Evolutionary conservation across 2,329 filamentous ascomycete species (phyloP).

Genomic region (Diaporthe helianthi): DNA sequence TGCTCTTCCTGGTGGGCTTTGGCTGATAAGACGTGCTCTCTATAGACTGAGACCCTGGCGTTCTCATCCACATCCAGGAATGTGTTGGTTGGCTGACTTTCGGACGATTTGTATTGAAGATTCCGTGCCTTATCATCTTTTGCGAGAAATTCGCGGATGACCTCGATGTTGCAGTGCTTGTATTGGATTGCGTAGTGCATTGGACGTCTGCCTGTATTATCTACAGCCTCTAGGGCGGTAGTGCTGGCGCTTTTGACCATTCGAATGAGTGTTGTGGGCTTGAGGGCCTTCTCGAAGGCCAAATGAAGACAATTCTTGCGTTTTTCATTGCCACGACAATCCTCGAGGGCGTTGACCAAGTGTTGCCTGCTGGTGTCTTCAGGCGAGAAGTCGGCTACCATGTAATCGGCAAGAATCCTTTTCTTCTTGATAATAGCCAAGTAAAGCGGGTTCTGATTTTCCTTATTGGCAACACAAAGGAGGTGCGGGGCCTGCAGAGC

Average conservation of each 20-base stretch:
- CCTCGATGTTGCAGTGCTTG: neutral
- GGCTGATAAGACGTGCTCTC: neutral
- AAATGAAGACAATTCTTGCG: conserved; percentile 7
- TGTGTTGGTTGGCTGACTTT: neutral
- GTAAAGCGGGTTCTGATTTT: neutral
- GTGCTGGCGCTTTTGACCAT: neutral
- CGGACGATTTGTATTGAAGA: no score
- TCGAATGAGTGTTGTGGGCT: neutral
- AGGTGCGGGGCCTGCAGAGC: neutral
- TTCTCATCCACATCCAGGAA: neutral
- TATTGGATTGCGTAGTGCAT: conserved; percentile 15
- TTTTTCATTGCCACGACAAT: neutral
- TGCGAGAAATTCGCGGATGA: neutral
- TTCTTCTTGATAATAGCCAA: neutral
- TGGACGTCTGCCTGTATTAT: neutral
- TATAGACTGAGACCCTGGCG: neutral
- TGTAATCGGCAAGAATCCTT: neutral
- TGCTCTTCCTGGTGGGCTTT: no score
- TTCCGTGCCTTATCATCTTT: no score
- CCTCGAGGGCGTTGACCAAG: neutral
- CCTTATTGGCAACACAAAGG: neutral
- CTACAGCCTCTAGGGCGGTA: neutral
- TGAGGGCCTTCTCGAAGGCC: neutral
- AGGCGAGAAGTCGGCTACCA: neutral
- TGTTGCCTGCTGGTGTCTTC: neutral